Percentiles rank a stretch among this genome's conserved stretches.
Evolutionary conservation across 768 basidiomycete species (phyloP).

Genomic region (Holtermannia corniformis): DNA sequence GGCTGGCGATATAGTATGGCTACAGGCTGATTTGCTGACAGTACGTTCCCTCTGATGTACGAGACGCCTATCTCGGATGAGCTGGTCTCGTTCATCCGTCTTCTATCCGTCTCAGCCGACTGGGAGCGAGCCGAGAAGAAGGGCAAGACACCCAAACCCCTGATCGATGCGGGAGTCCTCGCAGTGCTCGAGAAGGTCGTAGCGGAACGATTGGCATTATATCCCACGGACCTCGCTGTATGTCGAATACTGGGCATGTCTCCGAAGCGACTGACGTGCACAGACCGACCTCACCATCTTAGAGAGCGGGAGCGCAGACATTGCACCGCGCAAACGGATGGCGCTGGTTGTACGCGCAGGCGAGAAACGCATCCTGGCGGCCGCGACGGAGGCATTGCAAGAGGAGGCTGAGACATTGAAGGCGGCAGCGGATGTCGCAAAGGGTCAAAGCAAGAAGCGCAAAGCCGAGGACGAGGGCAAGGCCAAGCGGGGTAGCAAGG

Average conservation of each 20-base stretch:
- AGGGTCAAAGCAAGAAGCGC: neutral
- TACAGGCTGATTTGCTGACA: constrained; percentile 1
- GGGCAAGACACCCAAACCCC: constrained; percentile 9
- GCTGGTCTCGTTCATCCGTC: constrained; percentile 19
- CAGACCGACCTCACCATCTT: neutral
- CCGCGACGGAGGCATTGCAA: neutral
- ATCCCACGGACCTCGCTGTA: neutral
- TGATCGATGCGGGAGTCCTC: constrained; percentile 5
- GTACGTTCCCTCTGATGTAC: constrained; percentile 19
- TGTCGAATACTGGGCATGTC: neutral
- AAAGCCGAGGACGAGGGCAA: neutral
- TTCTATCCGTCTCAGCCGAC: constrained; percentile 15
- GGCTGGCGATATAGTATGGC: no score
- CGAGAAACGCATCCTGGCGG: neutral
- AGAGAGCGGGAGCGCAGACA: neutral
- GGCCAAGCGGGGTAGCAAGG: neutral
- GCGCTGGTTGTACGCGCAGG: neutral
- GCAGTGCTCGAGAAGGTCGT: neutral
- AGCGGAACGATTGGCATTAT: neutral
- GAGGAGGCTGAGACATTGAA: neutral
- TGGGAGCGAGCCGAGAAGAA: constrained; percentile 16
- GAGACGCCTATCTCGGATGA: constrained; percentile 7
- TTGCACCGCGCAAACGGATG: neutral
- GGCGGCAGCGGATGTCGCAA: neutral
- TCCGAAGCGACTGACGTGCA: neutral